A percentile compares a stretch with the other conserved stretches of the same genome.
phyloP scores from a whole-genome alignment of 2,329 filamentous ascomycete genomes.

The Penicillium paneum region DNA sequence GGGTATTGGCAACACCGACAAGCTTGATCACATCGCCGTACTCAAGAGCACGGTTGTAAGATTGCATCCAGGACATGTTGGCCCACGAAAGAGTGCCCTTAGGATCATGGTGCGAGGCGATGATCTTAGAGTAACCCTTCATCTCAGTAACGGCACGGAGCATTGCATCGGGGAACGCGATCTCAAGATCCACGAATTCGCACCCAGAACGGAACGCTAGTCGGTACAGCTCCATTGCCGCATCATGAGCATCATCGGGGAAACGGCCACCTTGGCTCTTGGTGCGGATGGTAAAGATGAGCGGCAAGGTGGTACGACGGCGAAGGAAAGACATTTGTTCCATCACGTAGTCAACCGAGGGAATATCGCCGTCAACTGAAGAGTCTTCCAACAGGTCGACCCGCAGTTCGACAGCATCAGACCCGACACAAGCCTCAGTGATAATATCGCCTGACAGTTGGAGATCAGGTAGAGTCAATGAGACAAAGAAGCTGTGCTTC shows the following conservation, averaged over 20 bases:
- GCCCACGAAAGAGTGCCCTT: constrained; percentile 76
- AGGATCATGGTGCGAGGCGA: constrained; percentile 94
- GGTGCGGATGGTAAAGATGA: constrained; percentile 91
- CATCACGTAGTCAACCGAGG: constrained; percentile 70
- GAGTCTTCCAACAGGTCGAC: constrained; percentile 83
- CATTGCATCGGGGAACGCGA: constrained; percentile 76
- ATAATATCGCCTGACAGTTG: constrained; percentile 62
- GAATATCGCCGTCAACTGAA: constrained; percentile 54
- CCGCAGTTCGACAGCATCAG: constrained; percentile 90
- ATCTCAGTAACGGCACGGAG: constrained; percentile 65
- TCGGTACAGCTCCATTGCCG: constrained; percentile 70
- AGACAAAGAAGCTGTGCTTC: constrained; percentile 83
- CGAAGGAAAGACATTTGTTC: constrained; percentile 79
- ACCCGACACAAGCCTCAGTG: constrained; percentile 72
- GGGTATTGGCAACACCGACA: constrained; percentile 70
- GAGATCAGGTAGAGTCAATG: constrained; percentile 77
- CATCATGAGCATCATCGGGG: constrained; percentile 69
- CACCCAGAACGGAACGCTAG: constrained; percentile 77
- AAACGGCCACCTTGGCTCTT: constrained; percentile 83
- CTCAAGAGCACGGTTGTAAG: constrained; percentile 85
- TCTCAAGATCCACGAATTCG: constrained; percentile 91
- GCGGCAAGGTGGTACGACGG: constrained; percentile 66
- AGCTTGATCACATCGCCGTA: constrained; percentile 94
- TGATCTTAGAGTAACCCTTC: constrained; percentile 74
- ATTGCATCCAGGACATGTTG: constrained; percentile 86